Evolutionary conservation across 306 rosid species (phyloP), one percentile per base, ranked within the genome.

Genomic region (Cucurbita maxima): DNA sequence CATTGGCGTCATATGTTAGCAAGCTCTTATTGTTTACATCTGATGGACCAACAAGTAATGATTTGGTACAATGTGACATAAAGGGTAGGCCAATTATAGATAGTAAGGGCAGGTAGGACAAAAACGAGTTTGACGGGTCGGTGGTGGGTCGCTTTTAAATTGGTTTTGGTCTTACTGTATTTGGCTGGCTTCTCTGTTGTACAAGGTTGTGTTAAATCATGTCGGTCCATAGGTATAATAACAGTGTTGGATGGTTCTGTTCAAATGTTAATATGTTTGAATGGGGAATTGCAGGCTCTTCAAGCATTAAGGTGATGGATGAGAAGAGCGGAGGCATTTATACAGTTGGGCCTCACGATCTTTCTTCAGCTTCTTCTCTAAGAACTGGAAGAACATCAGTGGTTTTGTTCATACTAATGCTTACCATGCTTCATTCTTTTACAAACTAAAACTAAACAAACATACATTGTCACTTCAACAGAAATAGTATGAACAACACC

Each of bases 241-340:
- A 47, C 51, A 51, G 18, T 51, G 5, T 51, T 51, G 3, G 55
- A 7, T 51, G 18, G 18, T 7, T 54, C 25, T 54, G 3, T 54
- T 18, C 11, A 5, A 6, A 13, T 51, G 19, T 59, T 36, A 25
- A 25, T 10, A 6, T 45, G 19, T 22, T 38, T 16, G 4, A 12
- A 56, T 57, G 47, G 30, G 1, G 0, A 20, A 38, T 63, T 37
- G 59, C 41, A 88, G 94, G 94, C 66, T 86, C 94, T 72, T 84
- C 92, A 76, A 89, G 90, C 90, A 89, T 94, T 57, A 89, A 82
- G 83, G 85, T 91, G 84, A 91, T 81, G 81, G 96, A 88, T 78
- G 87, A 81, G 76, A 68, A 43, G 14, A 81, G 87, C 13, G 95
- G 96, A 82, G 52, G 66, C 5, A 84, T 80, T 64, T 87, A 84